A percentile compares a stretch with the other conserved stretches of the same genome.
These are phyloP conservation scores for Chlamydomonas incerta DNA, from an alignment of 139 green algal genomes.

Conservation along the genomic window DNA sequence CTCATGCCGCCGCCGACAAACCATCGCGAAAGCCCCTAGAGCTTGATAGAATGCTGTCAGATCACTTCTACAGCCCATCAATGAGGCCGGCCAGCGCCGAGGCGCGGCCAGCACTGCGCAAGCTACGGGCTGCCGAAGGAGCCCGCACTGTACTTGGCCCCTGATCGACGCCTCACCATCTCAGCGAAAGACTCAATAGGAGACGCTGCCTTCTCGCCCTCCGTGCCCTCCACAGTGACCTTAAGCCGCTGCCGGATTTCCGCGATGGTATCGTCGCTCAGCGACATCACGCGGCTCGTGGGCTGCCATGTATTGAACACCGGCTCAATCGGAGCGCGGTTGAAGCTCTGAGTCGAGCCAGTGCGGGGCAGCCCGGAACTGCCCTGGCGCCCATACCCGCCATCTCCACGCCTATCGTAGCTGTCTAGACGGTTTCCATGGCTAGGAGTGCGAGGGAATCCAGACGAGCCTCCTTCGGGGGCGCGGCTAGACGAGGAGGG, in stretches of 20 bases:
- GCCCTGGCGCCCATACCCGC: slow-evolving; percentile 14
- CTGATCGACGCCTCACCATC: slow-evolving; percentile 63
- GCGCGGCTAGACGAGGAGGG: neutral
- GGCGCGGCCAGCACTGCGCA: no score
- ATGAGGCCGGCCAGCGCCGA: no score
- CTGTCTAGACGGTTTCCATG: slow-evolving; percentile 29
- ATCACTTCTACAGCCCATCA: no score
- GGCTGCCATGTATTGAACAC: slow-evolving; percentile 66
- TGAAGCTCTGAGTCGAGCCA: slow-evolving; percentile 19
- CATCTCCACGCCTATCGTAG: neutral
- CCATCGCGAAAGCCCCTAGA: no score
- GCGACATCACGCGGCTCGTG: slow-evolving; percentile 61
- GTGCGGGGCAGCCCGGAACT: slow-evolving; percentile 8
- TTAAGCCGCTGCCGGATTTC: slow-evolving; percentile 82
- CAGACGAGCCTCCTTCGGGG: slow-evolving; percentile 22
- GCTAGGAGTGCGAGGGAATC: slow-evolving; percentile 19
- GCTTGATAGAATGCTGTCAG: no score
- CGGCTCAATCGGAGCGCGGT: slow-evolving; percentile 13
- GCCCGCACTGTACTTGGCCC: no score
- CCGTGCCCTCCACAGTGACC: slow-evolving; percentile 67
- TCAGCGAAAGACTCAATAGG: slow-evolving; percentile 86
- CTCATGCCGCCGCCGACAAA: no score
- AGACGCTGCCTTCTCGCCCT: slow-evolving; percentile 50
- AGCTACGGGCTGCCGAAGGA: no score
- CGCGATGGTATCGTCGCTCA: slow-evolving; percentile 71